phyloP scores from a whole-genome alignment of 257 asterid genomes.

The Solanum bukasovii region DNA sequence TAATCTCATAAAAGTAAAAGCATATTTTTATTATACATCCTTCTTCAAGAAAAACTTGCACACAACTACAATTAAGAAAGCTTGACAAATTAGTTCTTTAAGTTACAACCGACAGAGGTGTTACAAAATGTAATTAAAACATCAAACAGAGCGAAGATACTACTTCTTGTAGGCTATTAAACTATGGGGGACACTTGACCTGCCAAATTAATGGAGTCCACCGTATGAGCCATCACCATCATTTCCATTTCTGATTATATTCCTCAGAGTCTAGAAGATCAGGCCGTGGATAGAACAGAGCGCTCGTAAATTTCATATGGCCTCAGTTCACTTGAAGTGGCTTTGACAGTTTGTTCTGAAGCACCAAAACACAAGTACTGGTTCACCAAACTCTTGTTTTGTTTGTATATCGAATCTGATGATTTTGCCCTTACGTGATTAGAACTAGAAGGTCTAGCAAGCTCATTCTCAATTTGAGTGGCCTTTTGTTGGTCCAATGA shows the following conservation, averaged over 20 bases:
- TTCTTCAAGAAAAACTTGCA: background rate
- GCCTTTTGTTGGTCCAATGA: slow-evolving; percentile 45
- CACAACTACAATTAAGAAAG: background rate
- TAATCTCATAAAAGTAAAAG: background rate
- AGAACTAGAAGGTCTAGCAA: slow-evolving; percentile 29
- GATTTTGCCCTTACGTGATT: background rate
- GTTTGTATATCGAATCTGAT: slow-evolving; percentile 18
- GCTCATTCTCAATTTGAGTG: slow-evolving; percentile 29
- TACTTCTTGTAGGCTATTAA: background rate
- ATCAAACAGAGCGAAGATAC: background rate
- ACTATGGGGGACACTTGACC: background rate
- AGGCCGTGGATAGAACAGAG: slow-evolving; percentile 46
- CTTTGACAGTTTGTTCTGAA: slow-evolving; percentile 19
- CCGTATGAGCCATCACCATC: background rate
- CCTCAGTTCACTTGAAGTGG: slow-evolving; percentile 11
- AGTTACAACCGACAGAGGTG: background rate
- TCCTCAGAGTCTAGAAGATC: background rate
- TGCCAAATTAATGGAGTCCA: background rate
- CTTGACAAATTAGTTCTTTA: background rate
- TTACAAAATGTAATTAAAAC: background rate
- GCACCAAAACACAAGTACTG: slow-evolving; percentile 68
- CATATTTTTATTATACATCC: background rate
- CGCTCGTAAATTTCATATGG: slow-evolving; percentile 47
- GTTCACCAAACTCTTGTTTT: slow-evolving; percentile 38
- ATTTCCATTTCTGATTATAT: background rate